Conservation (phyloP, 495 filamentous ascomycete genomes). For the Tuber indicum region DNA sequence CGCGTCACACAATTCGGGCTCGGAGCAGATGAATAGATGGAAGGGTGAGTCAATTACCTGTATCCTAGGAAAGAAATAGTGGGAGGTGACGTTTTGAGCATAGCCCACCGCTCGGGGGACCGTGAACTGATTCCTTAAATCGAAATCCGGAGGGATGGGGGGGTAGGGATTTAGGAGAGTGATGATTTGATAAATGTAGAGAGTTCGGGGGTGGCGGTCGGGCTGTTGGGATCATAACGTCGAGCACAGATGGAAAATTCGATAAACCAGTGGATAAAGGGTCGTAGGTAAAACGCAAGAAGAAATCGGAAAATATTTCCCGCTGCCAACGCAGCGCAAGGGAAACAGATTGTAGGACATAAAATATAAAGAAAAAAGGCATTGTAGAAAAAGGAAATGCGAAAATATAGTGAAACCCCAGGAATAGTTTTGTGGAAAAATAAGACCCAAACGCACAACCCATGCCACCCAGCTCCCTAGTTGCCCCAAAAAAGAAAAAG, state of each 20-base stretch:
- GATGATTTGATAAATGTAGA: background rate
- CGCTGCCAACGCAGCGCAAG: background rate
- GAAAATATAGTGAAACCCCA: background rate
- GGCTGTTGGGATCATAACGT: background rate
- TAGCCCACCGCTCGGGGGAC: background rate
- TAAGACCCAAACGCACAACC: conserved; percentile 1
- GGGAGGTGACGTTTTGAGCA: background rate
- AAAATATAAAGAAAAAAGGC: background rate
- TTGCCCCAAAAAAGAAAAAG: background rate
- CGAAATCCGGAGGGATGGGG: background rate
- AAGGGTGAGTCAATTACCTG: background rate
- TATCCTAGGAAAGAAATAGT: background rate
- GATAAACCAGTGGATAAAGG: background rate
- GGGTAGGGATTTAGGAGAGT: background rate
- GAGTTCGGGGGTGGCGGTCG: background rate
- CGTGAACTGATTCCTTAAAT: background rate
- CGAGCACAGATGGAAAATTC: background rate
- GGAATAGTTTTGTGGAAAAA: background rate
- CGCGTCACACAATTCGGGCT: background rate
- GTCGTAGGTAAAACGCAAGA: background rate
- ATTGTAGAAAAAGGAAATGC: background rate
- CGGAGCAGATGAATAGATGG: background rate
- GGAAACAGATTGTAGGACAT: background rate
- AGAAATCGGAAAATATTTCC: background rate
- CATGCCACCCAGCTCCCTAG: conserved; percentile 2